Base-by-base conservation (phyloP, 164 flowering plant species). In the Piper longum region DNA sequence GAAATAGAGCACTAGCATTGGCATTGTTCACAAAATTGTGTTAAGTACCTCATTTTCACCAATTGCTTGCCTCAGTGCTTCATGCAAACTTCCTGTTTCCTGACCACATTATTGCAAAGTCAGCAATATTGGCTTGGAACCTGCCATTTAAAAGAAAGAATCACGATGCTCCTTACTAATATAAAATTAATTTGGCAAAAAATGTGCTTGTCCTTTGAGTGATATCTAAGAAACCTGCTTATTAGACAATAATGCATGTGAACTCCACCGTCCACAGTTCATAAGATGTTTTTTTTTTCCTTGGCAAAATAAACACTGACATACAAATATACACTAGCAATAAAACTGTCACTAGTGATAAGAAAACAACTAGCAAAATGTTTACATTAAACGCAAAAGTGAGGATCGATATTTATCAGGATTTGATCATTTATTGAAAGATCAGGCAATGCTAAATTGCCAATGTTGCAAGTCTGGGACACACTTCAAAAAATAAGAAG, bases 41-140 rank as follows among this genome's bases (percentile, higher is more conserved):
- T 26, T 26, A 26, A 26, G 14, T 48, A 48, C 98, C 96, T 92
- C 88, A 70, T 81, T 81, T 78, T 84, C 76, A 45, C 77, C 80
- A 61, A 89, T 70, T 62, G 96, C 96, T 71, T 82, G 77, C 76
- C 68, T 85, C 87, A 92, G 69, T 52, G 82, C 91, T 67, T 89
- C 76, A 66, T 77, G 75, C 73, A 92, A 77, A 66, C 82, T 82
- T 79, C 82, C 83, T 71, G 96, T 80, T 77, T 88, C 97, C 97
- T 92, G 87, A 68, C 76, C 86, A 88, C 71, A 80, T 81, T 71
- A 85, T 82, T 81, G 88, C 82, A 84, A 83, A 85, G 85, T 87
- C 77, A 86, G 84, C 86, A 79, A 88, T 82, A 80, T 76, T 71
- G 79, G 78, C 80, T 80, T 75, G 74, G 74, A 72, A 80, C 85